These are phyloP conservation scores for Silene conica DNA, from an alignment of 148 eudicot species.

Conservation along the genomic window DNA sequence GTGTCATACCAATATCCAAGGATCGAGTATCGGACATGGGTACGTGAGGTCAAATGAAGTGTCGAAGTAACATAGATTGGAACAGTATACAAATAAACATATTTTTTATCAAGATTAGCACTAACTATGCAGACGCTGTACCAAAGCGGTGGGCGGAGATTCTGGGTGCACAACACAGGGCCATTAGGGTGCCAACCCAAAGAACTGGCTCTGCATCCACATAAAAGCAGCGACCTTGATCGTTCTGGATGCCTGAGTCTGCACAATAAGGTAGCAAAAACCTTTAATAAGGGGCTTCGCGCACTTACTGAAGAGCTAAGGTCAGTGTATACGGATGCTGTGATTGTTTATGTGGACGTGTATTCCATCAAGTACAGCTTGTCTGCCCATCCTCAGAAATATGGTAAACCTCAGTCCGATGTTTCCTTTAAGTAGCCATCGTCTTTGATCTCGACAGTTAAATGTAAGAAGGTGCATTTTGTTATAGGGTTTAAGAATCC, in stretches of 20 bases:
- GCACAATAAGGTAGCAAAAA: slow-evolving; percentile 36
- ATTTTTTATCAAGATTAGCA: too few relatives aligned
- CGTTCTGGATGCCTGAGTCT: slow-evolving; percentile 28
- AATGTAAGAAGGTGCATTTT: slow-evolving; percentile 6
- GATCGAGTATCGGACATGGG: too few relatives aligned
- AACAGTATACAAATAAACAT: background rate
- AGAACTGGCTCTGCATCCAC: slow-evolving; percentile 37
- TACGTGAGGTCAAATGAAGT: too few relatives aligned
- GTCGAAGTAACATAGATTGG: too few relatives aligned
- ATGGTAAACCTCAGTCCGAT: slow-evolving; percentile 21
- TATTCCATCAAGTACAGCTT: slow-evolving; percentile 36
- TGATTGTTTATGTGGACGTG: slow-evolving; percentile 37
- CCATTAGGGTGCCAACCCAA: slow-evolving; percentile 44
- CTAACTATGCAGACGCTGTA: slow-evolving; percentile 28
- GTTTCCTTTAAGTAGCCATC: background rate
- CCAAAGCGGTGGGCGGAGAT: slow-evolving; percentile 35
- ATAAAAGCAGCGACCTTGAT: slow-evolving; percentile 31
- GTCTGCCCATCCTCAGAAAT: slow-evolving; percentile 28
- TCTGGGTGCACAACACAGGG: slow-evolving; percentile 52
- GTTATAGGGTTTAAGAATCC: slow-evolving; percentile 35
- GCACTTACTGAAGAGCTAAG: slow-evolving; percentile 25
- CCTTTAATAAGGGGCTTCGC: slow-evolving; percentile 33
- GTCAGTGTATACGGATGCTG: slow-evolving; percentile 28
- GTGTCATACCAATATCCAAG: too few relatives aligned
- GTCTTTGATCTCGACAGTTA: background rate